A percentile compares a stretch with the other conserved stretches of the same genome.
These are phyloP conservation scores for Cenchrus purpureus DNA, from an alignment of 176 grass and related monocot genomes.

Conservation along the genomic window DNA sequence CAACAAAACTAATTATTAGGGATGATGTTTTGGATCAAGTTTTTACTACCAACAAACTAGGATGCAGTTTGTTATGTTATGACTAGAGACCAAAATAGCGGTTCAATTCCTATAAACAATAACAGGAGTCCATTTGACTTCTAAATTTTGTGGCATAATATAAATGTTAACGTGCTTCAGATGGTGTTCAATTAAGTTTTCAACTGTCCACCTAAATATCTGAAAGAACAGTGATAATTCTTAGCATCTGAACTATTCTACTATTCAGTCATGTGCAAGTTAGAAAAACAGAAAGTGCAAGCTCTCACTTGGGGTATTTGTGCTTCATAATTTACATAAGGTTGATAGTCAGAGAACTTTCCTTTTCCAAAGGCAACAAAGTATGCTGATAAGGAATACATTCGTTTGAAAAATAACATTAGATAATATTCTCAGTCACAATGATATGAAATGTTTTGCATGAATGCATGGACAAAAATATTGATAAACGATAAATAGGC, in stretches of 20 bases:
- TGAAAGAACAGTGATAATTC: not conserved
- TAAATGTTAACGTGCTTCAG: not conserved
- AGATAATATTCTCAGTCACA: not conserved
- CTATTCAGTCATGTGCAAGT: not conserved
- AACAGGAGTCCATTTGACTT: constrained; percentile 3
- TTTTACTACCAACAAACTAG: constrained; percentile 9
- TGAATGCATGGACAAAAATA: constrained; percentile 9
- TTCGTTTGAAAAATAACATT: constrained; percentile 5
- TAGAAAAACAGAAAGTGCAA: constrained; percentile 13
- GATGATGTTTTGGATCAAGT: not conserved
- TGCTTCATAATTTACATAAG: not conserved
- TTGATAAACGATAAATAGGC: not conserved
- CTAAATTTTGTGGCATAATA: not conserved
- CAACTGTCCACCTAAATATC: constrained; percentile 4
- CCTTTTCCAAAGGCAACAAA: constrained; percentile 1
- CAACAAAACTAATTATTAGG: constrained; percentile 6
- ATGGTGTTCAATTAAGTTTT: constrained; percentile 7
- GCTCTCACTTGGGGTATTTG: not conserved
- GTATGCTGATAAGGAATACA: constrained; percentile 1
- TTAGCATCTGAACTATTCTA: not conserved
- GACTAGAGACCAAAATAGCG: not conserved
- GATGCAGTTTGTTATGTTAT: not conserved
- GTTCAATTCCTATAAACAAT: not conserved
- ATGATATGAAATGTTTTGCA: not conserved
- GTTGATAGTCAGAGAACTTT: not conserved